Evolutionary conservation across 176 grass and related monocot genomes (phyloP), one percentile per base, ranked within the genome.

Genomic region (Oryza officinalis): DNA sequence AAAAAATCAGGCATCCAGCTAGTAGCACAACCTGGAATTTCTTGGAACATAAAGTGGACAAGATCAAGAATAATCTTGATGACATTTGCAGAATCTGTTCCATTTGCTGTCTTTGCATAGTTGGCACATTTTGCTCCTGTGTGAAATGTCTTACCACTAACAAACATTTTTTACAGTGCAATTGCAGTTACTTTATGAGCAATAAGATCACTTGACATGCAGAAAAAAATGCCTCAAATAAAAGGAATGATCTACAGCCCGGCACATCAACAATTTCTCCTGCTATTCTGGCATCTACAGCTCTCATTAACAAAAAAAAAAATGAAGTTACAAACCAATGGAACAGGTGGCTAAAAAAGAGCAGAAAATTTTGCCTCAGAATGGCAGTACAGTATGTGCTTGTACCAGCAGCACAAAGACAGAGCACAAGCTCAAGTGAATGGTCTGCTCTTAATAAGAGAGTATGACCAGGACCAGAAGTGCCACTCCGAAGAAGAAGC

Each of bases 211-310:
- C 71, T 5, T 9, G 8, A 31, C 27, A 23, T 13, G 9, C 27
- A 52, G 9, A 54, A 45, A 54, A 11, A 9, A 11, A 35, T 61
- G 57, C 57, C 57, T 25, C 57, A 38, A 84, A 44, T 63, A 50
- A 82, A 77, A 45, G 73, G 59, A 73, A 10, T 71, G 17, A 50
- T 82, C 77, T 77, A 87, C 86, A 77, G 72, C 63, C 66, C 44
- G 20, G 17, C 4, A 27, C 52, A 57, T 57, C 20, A n/a, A 57
- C 52, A 57, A n/a, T 57, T 57, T 57, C 52, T 57, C 52, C 52
- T 22, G 18, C 52, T 57, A 57, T n/a, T 57, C 13, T 57, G 6
- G 52, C 52, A 23, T 9, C 52, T 30, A 66, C 13, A 15, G 2
- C 27, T 30, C 28, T 15, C 13, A 66, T 38, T 57, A 13, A 38